Evolutionary conservation across 192 early-diverging fungal species (phyloP), one percentile per base, ranked within the genome.

Genomic region (Podila verticillata): DNA sequence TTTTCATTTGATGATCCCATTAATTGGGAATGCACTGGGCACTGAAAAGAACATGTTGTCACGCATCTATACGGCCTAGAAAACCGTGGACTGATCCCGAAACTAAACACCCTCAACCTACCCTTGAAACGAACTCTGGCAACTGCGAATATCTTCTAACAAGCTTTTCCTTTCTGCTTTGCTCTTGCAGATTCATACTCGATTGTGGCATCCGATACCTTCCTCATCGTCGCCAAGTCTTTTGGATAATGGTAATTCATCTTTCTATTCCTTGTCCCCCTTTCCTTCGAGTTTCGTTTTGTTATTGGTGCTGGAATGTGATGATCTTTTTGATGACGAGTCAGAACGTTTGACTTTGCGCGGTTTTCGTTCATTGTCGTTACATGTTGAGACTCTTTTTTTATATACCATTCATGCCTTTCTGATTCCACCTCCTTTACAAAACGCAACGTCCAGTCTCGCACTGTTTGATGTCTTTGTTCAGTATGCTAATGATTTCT

Each of bases 271-370:
- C n/a, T n/a, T 9, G 30, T 48, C 20, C 7, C n/a, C 17, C 54
- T 9, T 62, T 54, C 7, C n/a, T n/a, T 36, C n/a, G 3, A 47
- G 22, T 44, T 20, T n/a, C 57, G n/a, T 61, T 61, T 20, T 24
- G 24, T 57, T 39, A 26, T n/a, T 60, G 35, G 61, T 57, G 51
- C n/a, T 63, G 57, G 66, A 67, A 88, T 70, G 85, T 88, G 90
- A 92, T 91, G 90, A 91, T 75, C 70, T 70, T 68, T 87, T 91
- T 89, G 91, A 92, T 92, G 91, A 92, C 91, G 91, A 92, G 91
- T 92, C 91, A 80, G 91, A 92, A 88, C 39, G 77, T 80, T 72
- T 67, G 64, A 72, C 60, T 19, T 32, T 61, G 54, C 65, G 77
- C 77, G 77, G 77, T 80, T 72, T 72, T 80, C 77, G 77, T 70